Base-by-base conservation (phyloP, 495 filamentous ascomycete species). In the Hyaloscypha finlandica region DNA sequence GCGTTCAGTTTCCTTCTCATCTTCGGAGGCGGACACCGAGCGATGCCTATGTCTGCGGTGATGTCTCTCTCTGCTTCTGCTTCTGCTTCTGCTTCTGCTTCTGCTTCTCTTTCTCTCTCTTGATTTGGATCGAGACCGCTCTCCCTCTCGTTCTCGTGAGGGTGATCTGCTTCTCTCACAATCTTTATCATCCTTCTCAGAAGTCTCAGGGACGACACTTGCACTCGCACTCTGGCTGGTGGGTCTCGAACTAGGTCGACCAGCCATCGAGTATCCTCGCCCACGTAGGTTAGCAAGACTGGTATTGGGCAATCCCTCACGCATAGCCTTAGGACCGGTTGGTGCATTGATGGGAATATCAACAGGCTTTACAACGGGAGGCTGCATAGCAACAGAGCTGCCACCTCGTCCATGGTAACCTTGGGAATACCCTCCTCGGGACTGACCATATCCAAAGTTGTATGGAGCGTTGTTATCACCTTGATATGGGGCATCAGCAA, bases 241-340 rank as follows among this genome's bases (percentile, higher is more conserved):
- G 48, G 61, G 32, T 48, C 57, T 67, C 30, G 65, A 56, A 25
- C 48, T 65, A 22, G 67, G 52, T 32, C 54, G 33, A 60, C 59
- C 68, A 54, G 53, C 45, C 52, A 63, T 42, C 12, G 65, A 20
- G 30, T 61, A 65, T 29, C 69, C 69, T 61, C 83, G 76, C 48
- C 80, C 82, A 76, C 82, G 80, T 53, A 86, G 74, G 63, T 81
- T 77, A 61, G 76, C 75, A 71, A 87, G 83, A 75, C 88, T 89
- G 54, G 89, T 91, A 76, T 93, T 94, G 60, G 91, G 89, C 25
- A 89, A 83, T 20, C 94, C 93, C 73, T 94, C 87, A 68, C 96
- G 81, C 88, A 98, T 93, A 20, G 96, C 95, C 77, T 95, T 93
- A 3, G 95, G 95, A 1, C 92, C 95, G 60, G 90, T 95, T 33